Evolutionary conservation across 768 basidiomycete genomes (phyloP).

Genomic region (Asterophora parasitica): DNA sequence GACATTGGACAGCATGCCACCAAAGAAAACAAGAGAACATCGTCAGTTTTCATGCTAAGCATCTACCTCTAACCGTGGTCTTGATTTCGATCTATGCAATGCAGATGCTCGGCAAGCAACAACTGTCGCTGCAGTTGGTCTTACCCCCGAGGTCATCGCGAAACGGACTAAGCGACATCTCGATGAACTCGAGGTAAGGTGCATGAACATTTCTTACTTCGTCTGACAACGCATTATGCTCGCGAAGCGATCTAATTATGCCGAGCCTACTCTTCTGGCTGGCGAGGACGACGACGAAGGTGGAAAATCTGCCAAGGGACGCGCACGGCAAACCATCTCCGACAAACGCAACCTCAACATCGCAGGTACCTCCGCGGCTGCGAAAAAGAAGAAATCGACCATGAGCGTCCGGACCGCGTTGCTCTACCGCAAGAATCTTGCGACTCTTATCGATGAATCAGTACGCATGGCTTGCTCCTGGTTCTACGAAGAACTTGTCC

Average conservation of each 20-base stretch:
- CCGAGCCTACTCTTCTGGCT: slow-evolving; percentile 47
- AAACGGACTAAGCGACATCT: slow-evolving; percentile 75
- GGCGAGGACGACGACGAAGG: slow-evolving; percentile 47
- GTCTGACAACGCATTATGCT: slow-evolving; percentile 8
- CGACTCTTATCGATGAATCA: slow-evolving; percentile 72
- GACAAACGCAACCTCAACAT: slow-evolving; percentile 62
- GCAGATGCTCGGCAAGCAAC: slow-evolving; percentile 49
- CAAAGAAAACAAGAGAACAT: slow-evolving; percentile 45
- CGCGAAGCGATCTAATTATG: slow-evolving; percentile 70
- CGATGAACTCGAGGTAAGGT: slow-evolving; percentile 75
- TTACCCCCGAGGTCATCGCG: slow-evolving; percentile 63
- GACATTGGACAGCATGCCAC: slow-evolving; percentile 44
- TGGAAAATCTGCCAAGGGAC: slow-evolving; percentile 51
- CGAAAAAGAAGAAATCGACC: slow-evolving; percentile 71
- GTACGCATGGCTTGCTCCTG: slow-evolving; percentile 40
- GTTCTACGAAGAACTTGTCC: neutral
- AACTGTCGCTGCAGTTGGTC: slow-evolving; percentile 33
- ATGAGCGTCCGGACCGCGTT: slow-evolving; percentile 79
- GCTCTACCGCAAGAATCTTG: slow-evolving; percentile 77
- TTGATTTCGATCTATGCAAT: slow-evolving; percentile 5
- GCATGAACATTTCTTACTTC: slow-evolving; percentile 3
- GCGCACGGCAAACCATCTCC: slow-evolving; percentile 74
- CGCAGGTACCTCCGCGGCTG: slow-evolving; percentile 42
- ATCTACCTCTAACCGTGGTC: slow-evolving; percentile 1
- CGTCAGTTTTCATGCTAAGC: slow-evolving; percentile 28